Evolutionary conservation across 2,329 filamentous ascomycete genomes (phyloP).

Genomic region (Fusarium sp.): DNA sequence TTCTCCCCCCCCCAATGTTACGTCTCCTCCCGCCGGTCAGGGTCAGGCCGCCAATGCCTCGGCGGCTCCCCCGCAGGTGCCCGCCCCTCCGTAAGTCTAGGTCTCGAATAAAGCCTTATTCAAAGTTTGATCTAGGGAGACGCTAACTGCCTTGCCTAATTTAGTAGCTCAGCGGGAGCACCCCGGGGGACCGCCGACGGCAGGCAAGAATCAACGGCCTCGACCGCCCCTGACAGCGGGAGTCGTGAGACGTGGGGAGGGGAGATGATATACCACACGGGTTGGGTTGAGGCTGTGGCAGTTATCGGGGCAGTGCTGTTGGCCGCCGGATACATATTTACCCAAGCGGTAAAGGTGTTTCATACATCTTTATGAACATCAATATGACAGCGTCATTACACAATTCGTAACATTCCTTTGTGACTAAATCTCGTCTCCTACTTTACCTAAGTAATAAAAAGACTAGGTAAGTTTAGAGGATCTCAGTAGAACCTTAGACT

Average conservation of each 20-base stretch:
- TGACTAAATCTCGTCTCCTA: not conserved
- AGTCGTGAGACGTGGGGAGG: not conserved
- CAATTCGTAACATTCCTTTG: not conserved
- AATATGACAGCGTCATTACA: not conserved
- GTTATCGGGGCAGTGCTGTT: not conserved
- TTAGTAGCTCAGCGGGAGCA: not conserved
- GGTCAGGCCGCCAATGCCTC: not conserved
- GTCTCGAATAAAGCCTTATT: too few relatives aligned
- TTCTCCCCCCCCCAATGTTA: not conserved
- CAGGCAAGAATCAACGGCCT: not conserved
- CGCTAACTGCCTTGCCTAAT: not conserved
- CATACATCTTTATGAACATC: not conserved
- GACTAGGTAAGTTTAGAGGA: not conserved
- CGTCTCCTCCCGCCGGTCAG: not conserved
- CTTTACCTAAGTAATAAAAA: not conserved
- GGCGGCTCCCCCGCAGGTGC: not conserved
- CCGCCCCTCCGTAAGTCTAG: not conserved
- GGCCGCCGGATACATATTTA: not conserved
- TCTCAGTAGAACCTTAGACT: not conserved
- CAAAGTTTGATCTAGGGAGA: not conserved
- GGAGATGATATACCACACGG: not conserved
- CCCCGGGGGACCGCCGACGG: rapidly evolving
- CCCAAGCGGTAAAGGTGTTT: not conserved
- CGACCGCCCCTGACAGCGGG: not conserved
- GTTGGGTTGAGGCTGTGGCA: not conserved